Evolutionary conservation across 805 yeast species (phyloP).

Genomic region (Saccharomycopsis schoenii): DNA sequence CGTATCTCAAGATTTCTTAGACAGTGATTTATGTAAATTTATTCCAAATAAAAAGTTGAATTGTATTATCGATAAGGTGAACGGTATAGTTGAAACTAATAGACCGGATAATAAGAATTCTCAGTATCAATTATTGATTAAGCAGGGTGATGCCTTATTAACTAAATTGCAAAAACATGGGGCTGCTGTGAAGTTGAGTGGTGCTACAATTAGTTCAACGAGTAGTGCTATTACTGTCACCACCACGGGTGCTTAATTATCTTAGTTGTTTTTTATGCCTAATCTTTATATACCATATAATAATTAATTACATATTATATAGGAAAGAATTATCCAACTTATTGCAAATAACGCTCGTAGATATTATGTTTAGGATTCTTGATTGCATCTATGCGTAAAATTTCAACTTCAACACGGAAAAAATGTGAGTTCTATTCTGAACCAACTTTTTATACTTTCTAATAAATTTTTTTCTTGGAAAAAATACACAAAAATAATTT

Average conservation of each 20-base stretch:
- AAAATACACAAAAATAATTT: too few species aligned
- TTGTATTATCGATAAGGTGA: constrained; percentile 92
- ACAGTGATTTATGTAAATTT: constrained; percentile 76
- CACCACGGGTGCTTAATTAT: not conserved
- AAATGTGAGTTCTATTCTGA: not conserved
- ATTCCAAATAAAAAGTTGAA: constrained; percentile 89
- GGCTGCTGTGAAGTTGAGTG: constrained; percentile 92
- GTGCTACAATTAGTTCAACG: constrained; percentile 34
- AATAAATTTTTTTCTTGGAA: too few species aligned
- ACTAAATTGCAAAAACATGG: constrained; percentile 95
- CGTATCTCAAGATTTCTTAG: constrained; percentile 79
- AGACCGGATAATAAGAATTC: constrained; percentile 94
- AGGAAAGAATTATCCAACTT: too few species aligned
- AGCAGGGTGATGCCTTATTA: constrained; percentile 84
- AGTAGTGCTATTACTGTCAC: not conserved
- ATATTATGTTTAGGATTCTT: too few species aligned
- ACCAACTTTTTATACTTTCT: not conserved
- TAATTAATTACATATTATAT: too few species aligned
- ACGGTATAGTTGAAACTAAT: constrained; percentile 90
- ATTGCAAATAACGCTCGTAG: too few species aligned
- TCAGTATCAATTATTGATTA: constrained; percentile 80
- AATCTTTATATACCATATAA: not conserved
- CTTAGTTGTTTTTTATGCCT: too few species aligned
- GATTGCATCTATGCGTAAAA: too few species aligned
- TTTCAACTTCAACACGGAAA: not conserved